phyloP scores from a whole-genome alignment of 208 protist genomes.

The Lotmaria passim region DNA sequence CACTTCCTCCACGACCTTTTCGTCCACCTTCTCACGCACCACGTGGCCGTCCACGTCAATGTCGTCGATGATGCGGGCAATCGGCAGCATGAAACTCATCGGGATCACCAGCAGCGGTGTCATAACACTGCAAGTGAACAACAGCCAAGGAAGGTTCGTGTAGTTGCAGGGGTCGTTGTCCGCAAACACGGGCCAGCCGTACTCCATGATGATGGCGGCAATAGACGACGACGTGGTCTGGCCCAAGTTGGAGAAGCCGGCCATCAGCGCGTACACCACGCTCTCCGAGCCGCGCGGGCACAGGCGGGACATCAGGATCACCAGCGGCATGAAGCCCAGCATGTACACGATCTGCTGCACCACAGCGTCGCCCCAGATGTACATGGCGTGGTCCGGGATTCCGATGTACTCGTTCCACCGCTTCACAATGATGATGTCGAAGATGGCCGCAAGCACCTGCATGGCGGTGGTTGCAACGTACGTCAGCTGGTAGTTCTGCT shows the following conservation, averaged over 20 bases:
- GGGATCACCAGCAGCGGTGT: slow-evolving; percentile 19
- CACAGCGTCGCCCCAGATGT: slow-evolving; percentile 72
- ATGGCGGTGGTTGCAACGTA: slow-evolving; percentile 41
- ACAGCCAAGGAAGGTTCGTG: slow-evolving; percentile 39
- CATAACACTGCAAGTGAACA: slow-evolving; percentile 8
- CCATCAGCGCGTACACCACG: slow-evolving; percentile 83
- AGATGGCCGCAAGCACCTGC: slow-evolving; percentile 43
- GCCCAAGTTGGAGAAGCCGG: slow-evolving; percentile 86
- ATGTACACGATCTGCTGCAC: slow-evolving; percentile 64
- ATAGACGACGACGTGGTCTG: slow-evolving; percentile 47
- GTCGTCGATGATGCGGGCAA: slow-evolving; percentile 19
- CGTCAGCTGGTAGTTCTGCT: slow-evolving; percentile 54
- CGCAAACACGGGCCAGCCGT: slow-evolving; percentile 49
- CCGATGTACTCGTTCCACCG: slow-evolving; percentile 60
- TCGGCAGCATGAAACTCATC: slow-evolving; percentile 18
- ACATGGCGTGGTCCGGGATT: slow-evolving; percentile 69
- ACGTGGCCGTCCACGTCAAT: slow-evolving; percentile 54
- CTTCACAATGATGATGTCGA: slow-evolving; percentile 72
- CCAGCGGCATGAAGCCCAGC: slow-evolving; percentile 76
- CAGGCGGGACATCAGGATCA: slow-evolving; percentile 68
- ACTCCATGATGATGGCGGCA: slow-evolving; percentile 67
- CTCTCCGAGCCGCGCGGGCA: slow-evolving; percentile 81
- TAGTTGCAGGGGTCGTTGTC: slow-evolving; percentile 66
- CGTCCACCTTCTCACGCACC: slow-evolving; percentile 18
- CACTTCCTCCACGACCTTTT: slow-evolving; percentile 19